A percentile compares a stretch with the other conserved stretches of the same genome.
Evolutionary conservation across 2,329 filamentous ascomycete genomes (phyloP).

Genomic region (Fusarium caatingaense): DNA sequence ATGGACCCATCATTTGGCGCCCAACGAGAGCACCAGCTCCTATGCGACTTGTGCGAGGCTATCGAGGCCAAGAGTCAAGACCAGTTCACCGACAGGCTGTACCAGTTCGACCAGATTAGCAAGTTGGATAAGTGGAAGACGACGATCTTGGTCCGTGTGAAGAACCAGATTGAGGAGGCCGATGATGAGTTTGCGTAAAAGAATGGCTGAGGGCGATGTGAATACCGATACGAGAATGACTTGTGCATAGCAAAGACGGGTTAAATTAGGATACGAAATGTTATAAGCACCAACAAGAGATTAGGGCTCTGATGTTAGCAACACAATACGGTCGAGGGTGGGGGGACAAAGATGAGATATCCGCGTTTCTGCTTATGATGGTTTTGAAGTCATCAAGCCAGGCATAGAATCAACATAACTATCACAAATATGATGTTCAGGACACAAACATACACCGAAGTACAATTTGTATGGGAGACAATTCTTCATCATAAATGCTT

Average conservation of each 20-base stretch:
- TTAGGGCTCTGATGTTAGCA: constrained; percentile 17
- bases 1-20: constrained; percentile 80
- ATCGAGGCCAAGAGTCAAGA: constrained; percentile 85
- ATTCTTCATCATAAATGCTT: not conserved
- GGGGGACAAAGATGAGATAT: constrained; percentile 8
- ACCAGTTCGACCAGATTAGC: constrained; percentile 90
- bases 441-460: not conserved
- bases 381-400: constrained; percentile 7
- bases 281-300: constrained; percentile 12
- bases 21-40: constrained; percentile 83
- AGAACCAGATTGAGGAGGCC: constrained; percentile 78
- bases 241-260: constrained; percentile 6
- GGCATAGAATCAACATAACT: constrained; percentile 25
- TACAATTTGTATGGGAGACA: not conserved
- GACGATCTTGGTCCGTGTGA: constrained; percentile 82
- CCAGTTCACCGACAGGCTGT: constrained; percentile 85
- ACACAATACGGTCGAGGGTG: constrained; percentile 11
- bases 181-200: constrained; percentile 57
- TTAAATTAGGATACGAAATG: constrained; percentile 37
- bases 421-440: constrained; percentile 16
- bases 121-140: constrained; percentile 99
- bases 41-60: constrained; percentile 79
- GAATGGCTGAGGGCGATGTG: not conserved
- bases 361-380: constrained; percentile 10
- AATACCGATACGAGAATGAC: not conserved